Evolutionary conservation across 495 filamentous ascomycete species (phyloP), one percentile per base, ranked within the genome.

Genomic region (Baudoinia panamericana): DNA sequence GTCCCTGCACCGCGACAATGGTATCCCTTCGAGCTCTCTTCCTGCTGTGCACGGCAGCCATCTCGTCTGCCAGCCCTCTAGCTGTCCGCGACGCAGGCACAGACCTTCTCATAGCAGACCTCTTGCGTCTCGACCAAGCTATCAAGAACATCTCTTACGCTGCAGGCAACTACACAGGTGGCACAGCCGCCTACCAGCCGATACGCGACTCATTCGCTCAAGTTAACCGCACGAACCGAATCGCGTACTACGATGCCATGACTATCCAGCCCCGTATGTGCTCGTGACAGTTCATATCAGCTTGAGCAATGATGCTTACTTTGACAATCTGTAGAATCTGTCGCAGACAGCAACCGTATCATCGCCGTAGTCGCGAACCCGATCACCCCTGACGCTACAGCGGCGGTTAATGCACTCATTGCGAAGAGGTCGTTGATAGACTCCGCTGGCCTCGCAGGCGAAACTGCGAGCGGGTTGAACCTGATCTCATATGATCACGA

Each of bases 181-280:
- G 30, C 9, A 17, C 30, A 17, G 30, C 30, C 9, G 30, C 30
- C 7, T 33, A 33, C 30, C 9, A 33, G 30, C 30, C 30, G 7
- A 33, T 33, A 8, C 30, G 30, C 8, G 30, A 33, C 9, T 33
- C 30, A 17, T 33, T 33, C 15, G 16, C 8, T 10, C 8, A 33
- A 17, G 30, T 33, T 7, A 33, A 33, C 17, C 9, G 9, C 16
- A 33, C 30, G 8, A 33, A 33, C 16, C 8, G 30, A 17, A 33
- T 33, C 30, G 30, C 30, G 7, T 33, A 33, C 30, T 33, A 33
- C 30, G 30, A 33, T 33, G 30, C 30, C 17, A 33, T 33, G 30
- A 33, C 8, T 16, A 33, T 33, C 8, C 9, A 33, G 30, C 30
- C 30, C 16, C 30, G 30, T 33, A 17, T 7, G 30, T 33, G 9